Evolutionary conservation across 805 yeast species (phyloP).

Genomic region (Phaffomyces opuntiae): DNA sequence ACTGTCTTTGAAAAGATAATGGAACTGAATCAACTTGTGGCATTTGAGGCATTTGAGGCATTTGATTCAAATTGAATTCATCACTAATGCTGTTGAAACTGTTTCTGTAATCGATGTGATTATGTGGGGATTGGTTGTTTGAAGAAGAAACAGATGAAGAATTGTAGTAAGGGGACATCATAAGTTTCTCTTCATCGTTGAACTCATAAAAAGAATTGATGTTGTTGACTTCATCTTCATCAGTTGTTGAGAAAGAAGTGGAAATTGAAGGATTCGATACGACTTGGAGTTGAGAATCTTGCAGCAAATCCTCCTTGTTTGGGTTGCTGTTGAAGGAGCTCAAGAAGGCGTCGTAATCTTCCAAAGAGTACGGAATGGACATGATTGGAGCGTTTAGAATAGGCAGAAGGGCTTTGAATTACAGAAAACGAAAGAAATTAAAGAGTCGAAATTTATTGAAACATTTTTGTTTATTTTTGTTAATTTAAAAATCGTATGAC

Average conservation of each 20-base stretch:
- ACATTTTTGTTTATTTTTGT: neutral
- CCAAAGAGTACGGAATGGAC: slow-evolving; percentile 23
- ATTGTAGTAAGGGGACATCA: neutral
- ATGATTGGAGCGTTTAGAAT: neutral
- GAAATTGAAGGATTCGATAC: slow-evolving; percentile 10
- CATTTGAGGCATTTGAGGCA: no score
- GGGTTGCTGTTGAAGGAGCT: slow-evolving; percentile 17
- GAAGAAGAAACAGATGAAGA: neutral
- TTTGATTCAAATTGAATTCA: slow-evolving; percentile 3
- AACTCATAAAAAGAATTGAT: neutral
- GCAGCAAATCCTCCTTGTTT: slow-evolving; percentile 5
- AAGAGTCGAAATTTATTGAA: neutral
- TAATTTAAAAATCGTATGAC: slow-evolving; percentile 10
- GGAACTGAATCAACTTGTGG: no score
- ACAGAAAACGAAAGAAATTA: neutral
- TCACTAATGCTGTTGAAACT: neutral
- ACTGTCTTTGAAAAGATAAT: no score
- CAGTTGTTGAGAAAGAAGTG: slow-evolving; percentile 4
- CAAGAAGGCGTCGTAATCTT: slow-evolving; percentile 26
- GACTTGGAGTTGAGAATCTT: slow-evolving; percentile 5
- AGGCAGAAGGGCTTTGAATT: neutral
- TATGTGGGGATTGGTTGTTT: slow-evolving; percentile 1
- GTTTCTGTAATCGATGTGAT: neutral
- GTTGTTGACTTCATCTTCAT: slow-evolving; percentile 7
- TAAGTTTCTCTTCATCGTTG: neutral